Evolutionary conservation across 192 early-diverging fungal genomes (phyloP).

Genomic region (Coemansia sp.): DNA sequence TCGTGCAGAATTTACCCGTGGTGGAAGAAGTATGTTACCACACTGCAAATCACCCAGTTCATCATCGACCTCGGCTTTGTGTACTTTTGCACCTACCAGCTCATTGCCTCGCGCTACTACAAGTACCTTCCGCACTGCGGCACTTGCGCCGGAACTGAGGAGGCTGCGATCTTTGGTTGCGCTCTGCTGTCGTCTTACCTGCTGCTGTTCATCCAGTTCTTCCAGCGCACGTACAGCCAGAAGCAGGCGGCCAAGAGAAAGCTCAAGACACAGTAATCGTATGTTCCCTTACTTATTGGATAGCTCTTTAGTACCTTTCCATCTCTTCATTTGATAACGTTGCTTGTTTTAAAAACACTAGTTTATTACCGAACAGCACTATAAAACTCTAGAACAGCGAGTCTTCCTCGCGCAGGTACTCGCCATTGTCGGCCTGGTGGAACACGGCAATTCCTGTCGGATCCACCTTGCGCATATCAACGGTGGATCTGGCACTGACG

Average conservation of each 20-base stretch:
- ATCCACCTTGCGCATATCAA: slow-evolving; percentile 88
- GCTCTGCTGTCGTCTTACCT: slow-evolving; percentile 77
- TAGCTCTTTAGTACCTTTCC: neutral
- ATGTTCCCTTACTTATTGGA: neutral
- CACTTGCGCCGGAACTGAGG: slow-evolving; percentile 72
- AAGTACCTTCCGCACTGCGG: slow-evolving; percentile 61
- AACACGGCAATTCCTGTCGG: slow-evolving; percentile 93
- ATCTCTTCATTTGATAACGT: neutral
- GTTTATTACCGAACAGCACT: slow-evolving; percentile 2
- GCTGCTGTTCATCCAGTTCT: slow-evolving; percentile 90
- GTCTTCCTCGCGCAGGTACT: slow-evolving; percentile 85
- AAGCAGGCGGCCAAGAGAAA: slow-evolving; percentile 42
- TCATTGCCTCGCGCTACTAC: slow-evolving; percentile 69
- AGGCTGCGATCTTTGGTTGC: slow-evolving; percentile 82
- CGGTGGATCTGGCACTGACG: slow-evolving; percentile 90
- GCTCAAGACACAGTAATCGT: slow-evolving; percentile 50
- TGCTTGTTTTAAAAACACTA: neutral
- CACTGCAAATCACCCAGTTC: slow-evolving; percentile 88
- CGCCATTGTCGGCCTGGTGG: slow-evolving; percentile 98
- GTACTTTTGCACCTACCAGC: slow-evolving; percentile 85
- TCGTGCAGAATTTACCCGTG: slow-evolving; percentile 75
- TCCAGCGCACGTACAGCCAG: slow-evolving; percentile 77
- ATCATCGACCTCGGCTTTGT: slow-evolving; percentile 83
- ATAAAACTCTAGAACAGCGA: slow-evolving; percentile 60
- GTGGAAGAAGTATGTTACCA: slow-evolving; percentile 94